Evolutionary conservation across 257 asterid species (phyloP), one percentile per base, ranked within the genome.

Genomic region (Nicotiana otophora): DNA sequence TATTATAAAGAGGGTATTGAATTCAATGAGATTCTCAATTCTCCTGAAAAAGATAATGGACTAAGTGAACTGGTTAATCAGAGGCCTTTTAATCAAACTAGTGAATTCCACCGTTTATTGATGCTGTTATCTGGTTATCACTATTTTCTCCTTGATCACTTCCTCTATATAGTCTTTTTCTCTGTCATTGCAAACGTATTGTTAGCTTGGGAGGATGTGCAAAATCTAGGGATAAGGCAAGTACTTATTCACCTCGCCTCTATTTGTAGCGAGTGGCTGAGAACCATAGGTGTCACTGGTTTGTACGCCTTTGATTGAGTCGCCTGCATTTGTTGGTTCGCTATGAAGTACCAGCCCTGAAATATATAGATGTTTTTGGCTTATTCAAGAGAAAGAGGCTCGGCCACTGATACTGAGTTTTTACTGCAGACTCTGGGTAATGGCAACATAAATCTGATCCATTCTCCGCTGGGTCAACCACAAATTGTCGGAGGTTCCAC

Each of bases 381-480:
- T 86, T 90, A 61, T 88, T 90, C 89, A 84, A 89, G 91, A 85
- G 91, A 94, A 87, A 90, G 48, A 86, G 91, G 88, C 90, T 87
- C 36, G 85, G 86, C 86, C 82, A 89, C 88, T 92, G 91, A 95
- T 90, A 88, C 87, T 90, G 87, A 79, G 91, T 90, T 92, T 93
- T 91, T 87, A 87, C 91, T 96, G 90, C 97, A 95, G 97, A 86
- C 93, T 88, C 94, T 95, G 81, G 94, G 90, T 60, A 86, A 84
- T 54, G 90, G 83, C 42, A 86, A 84, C 63, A 69, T 83, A 84
- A 92, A 84, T 90, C 84, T 84, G 69, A 64, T 81, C 81, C 92
- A 87, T 69, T 90, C 94, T 64, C 87, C 92, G 1, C 64, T 75
- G 82, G 93, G 89, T 30, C 97, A 85, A 69, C 88, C 91, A 64